Evolutionary conservation across 768 basidiomycete species (phyloP).

Genomic region (Tricholoma saponaceum): DNA sequence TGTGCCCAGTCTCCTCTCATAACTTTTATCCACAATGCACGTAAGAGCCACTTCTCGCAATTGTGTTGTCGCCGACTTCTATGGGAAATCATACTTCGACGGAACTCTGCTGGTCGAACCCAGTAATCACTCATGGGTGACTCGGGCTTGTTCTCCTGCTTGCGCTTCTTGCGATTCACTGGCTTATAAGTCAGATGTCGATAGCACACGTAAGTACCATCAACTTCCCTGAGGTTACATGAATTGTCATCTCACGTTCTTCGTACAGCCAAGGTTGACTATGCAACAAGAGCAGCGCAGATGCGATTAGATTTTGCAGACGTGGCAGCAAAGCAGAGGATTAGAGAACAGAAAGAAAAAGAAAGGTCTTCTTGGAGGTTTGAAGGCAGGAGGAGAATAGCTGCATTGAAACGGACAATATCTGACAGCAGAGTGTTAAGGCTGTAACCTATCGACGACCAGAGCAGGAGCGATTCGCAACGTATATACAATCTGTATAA

Average conservation of each 20-base stretch:
- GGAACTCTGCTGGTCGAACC: background rate
- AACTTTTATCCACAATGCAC: too few species aligned
- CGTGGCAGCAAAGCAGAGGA: background rate
- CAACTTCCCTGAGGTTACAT: too few species aligned
- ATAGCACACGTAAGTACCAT: background rate
- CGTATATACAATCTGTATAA: too few species aligned
- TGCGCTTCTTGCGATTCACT: background rate
- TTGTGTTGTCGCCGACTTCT: background rate
- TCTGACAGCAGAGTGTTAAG: too few species aligned
- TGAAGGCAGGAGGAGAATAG: background rate
- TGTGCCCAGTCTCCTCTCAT: too few species aligned
- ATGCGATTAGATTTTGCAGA: background rate
- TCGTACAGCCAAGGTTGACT: background rate
- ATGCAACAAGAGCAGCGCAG: background rate
- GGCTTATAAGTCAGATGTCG: background rate
- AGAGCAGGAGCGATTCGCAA: too few species aligned
- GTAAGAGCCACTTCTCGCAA: background rate
- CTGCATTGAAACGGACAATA: too few species aligned
- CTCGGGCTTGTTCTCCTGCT: background rate
- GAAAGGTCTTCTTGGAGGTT: background rate
- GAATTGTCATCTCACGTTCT: too few species aligned
- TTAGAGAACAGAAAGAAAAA: background rate
- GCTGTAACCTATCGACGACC: too few species aligned
- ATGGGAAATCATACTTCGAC: background rate
- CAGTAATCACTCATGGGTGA: background rate